Conservation (phyloP, 129 eudicot species). For the Flaveria robusta region DNA sequence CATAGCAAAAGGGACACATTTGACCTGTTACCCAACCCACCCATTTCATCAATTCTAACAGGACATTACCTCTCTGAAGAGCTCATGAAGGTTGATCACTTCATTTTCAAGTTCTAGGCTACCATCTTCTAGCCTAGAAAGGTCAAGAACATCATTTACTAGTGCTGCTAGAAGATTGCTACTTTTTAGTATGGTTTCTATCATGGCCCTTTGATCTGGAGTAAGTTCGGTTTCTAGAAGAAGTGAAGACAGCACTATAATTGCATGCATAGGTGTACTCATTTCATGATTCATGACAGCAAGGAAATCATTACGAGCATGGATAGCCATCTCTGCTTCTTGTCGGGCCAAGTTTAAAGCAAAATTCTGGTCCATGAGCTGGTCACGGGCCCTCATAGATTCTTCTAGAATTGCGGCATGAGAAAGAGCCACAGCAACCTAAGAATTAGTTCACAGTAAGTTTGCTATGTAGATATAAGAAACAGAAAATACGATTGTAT, state of each 20-base stretch:
- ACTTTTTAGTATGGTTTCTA: constrained; percentile 61
- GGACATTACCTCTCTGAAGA: constrained; percentile 50
- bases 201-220: constrained; percentile 66
- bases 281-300: constrained; percentile 69
- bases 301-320: constrained; percentile 63
- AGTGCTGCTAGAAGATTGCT: constrained; percentile 62
- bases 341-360: constrained; percentile 62
- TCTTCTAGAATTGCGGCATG: constrained; percentile 72
- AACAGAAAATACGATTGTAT: neutral
- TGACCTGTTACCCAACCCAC: neutral
- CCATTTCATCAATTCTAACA: neutral
- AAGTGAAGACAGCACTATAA: constrained; percentile 55
- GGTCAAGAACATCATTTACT: constrained; percentile 66
- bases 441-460: constrained; percentile 11
- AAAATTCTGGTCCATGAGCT: constrained; percentile 63
- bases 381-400: constrained; percentile 66
- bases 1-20: neutral
- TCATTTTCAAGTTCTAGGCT: constrained; percentile 50
- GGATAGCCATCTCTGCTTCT: constrained; percentile 73
- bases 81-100: constrained; percentile 50
- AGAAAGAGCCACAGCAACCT: constrained; percentile 81
- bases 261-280: constrained; percentile 72
- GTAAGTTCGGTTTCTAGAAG: constrained; percentile 56
- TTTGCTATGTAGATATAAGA: constrained; percentile 16
- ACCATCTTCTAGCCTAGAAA: constrained; percentile 69